These are phyloP conservation scores for Trichosporon faecale DNA, from an alignment of 1,284 basidiomycete species.

Conservation along the genomic window DNA sequence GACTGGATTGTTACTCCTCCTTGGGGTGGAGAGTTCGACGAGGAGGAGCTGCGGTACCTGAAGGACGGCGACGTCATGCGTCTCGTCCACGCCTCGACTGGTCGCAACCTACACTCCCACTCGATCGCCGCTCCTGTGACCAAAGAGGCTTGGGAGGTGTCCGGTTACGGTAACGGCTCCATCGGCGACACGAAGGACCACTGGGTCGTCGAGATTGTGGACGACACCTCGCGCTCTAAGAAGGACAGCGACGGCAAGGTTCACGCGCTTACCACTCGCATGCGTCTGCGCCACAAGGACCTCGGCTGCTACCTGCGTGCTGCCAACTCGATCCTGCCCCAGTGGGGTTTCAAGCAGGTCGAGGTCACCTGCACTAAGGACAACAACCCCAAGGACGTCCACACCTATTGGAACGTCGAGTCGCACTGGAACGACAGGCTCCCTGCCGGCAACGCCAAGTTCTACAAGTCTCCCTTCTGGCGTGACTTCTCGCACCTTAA, in stretches of 20 bases:
- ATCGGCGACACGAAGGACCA: slow-evolving; percentile 85
- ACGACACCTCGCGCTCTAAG: slow-evolving; percentile 70
- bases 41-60: slow-evolving; percentile 68
- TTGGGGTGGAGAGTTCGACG: slow-evolving; percentile 57
- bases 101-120: slow-evolving; percentile 92
- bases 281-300: slow-evolving; percentile 75
- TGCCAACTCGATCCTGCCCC: slow-evolving; percentile 82
- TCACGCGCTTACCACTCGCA: slow-evolving; percentile 82
- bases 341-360: slow-evolving; percentile 99
- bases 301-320: slow-evolving; percentile 87
- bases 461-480: slow-evolving; percentile 87
- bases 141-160: slow-evolving; percentile 87
- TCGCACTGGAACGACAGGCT: slow-evolving; percentile 91
- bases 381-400: slow-evolving; percentile 74
- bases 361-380: slow-evolving; percentile 92
- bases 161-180: slow-evolving; percentile 83
- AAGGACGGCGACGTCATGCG: slow-evolving; percentile 75
- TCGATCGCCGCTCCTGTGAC: slow-evolving; percentile 80
- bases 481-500: slow-evolving; percentile 98
- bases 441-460: slow-evolving; percentile 73
- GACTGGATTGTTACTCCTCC: slow-evolving; percentile 78
- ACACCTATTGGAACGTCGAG: slow-evolving; percentile 98
- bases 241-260: slow-evolving; percentile 61
- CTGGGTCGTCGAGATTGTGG: slow-evolving; percentile 92
- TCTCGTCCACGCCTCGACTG: slow-evolving; percentile 75